Evolutionary conservation across 345 rosid species (phyloP).

Genomic region (Corymbia maculata): DNA sequence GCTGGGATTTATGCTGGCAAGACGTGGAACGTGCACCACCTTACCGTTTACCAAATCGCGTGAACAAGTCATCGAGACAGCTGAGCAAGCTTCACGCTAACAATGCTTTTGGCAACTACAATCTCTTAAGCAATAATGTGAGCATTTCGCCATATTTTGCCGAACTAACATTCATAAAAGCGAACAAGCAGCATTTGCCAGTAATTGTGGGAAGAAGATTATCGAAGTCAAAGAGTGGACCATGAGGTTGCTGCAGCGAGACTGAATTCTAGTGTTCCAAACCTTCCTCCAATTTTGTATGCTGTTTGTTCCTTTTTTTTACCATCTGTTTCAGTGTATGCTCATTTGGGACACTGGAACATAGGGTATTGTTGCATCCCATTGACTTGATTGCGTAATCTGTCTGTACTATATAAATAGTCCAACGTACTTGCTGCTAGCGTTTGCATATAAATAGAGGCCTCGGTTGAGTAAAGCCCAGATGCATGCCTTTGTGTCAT

Average conservation of each 20-base stretch:
- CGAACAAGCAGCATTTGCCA: conserved; percentile 33
- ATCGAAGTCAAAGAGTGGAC: conserved; percentile 15
- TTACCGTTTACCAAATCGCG: conserved; percentile 5
- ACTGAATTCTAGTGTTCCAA: no score
- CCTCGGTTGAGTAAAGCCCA: neutral
- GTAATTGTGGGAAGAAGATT: conserved; percentile 44
- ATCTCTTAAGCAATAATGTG: neutral
- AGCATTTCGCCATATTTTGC: neutral
- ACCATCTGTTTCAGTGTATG: neutral
- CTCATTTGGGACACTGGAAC: no score
- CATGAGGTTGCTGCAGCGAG: neutral
- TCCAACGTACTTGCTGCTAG: neutral
- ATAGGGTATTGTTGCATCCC: neutral
- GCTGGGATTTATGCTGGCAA: no score
- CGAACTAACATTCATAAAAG: neutral
- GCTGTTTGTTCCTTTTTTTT: neutral
- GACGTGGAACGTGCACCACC: neutral
- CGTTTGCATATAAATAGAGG: neutral
- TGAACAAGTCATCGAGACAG: neutral
- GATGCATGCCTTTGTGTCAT: neutral
- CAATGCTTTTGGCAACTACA: neutral
- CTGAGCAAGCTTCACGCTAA: neutral
- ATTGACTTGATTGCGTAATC: neutral
- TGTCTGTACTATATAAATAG: neutral
- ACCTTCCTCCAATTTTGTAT: no score